Conservation (phyloP, 768 basidiomycete species). For the Kwoniella sp. region DNA sequence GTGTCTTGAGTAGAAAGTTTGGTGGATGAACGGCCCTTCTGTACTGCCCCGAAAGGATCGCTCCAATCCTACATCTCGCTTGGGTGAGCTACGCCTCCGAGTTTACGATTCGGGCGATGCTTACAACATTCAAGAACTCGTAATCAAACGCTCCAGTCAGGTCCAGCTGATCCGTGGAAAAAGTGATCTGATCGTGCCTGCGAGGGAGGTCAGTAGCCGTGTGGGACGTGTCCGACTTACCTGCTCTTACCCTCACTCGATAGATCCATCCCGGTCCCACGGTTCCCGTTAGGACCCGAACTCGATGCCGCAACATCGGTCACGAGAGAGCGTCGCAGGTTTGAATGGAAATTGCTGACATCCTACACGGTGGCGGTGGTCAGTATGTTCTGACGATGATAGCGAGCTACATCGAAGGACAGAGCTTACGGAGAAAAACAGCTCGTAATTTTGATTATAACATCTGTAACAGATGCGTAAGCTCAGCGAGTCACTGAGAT, state of each 20-base stretch:
- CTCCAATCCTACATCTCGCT: constrained; percentile 26
- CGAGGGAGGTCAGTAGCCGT: background rate
- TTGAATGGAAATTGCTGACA: constrained; percentile 69
- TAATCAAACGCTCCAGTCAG: background rate
- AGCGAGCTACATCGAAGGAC: background rate
- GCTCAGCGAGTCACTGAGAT: background rate
- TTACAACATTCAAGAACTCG: too few species aligned
- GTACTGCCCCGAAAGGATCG: constrained; percentile 15
- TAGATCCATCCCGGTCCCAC: constrained; percentile 60
- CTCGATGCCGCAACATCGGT: constrained; percentile 58
- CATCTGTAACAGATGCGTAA: constrained; percentile 18
- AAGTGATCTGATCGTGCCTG: constrained; percentile 40
- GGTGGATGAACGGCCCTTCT: constrained; percentile 23
- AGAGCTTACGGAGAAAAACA: constrained; percentile 28
- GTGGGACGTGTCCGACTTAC: constrained; percentile 7
- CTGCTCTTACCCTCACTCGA: constrained; percentile 33
- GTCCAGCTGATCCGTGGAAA: constrained; percentile 2
- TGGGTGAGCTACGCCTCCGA: too few species aligned
- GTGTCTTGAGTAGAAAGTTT: constrained; percentile 18
- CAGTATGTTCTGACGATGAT: background rate
- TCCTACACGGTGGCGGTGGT: constrained; percentile 59
- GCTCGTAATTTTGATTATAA: constrained; percentile 36
- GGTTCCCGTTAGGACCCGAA: too few species aligned
- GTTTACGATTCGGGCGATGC: too few species aligned
- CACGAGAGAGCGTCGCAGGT: constrained; percentile 69